Percentiles rank a stretch among this genome's conserved stretches.
Evolutionary conservation across 371 early-diverging fungal genomes (phyloP).

Genomic region (Homolaphlyctis polyrhiza): DNA sequence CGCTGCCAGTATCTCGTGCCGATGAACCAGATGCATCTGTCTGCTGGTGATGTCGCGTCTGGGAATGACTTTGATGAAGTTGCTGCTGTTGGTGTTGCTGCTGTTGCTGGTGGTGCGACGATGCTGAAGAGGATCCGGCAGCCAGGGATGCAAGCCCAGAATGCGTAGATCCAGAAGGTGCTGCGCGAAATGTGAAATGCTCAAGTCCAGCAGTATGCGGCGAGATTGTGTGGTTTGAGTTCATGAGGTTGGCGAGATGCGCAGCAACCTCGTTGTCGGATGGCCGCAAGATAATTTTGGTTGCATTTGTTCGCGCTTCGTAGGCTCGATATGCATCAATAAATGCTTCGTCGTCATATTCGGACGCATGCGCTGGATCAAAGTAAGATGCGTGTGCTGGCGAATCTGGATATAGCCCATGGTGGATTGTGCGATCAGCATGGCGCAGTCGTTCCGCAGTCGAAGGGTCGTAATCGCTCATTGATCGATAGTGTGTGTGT

Average conservation of each 20-base stretch:
- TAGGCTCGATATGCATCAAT: too few species aligned
- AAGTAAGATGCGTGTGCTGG: too few species aligned
- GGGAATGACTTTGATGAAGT: neutral
- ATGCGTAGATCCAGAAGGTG: slow-evolving; percentile 2
- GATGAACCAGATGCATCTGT: neutral
- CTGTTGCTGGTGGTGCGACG: neutral
- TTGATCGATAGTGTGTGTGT: neutral
- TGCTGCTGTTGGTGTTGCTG: neutral
- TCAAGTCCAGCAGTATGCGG: slow-evolving; percentile 70
- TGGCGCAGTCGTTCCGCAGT: too few species aligned
- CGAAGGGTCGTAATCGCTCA: neutral
- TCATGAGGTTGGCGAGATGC: slow-evolving; percentile 73
- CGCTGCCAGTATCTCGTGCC: neutral
- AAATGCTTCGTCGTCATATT: too few species aligned
- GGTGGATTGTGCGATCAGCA: too few species aligned
- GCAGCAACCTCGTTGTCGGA: slow-evolving; percentile 71
- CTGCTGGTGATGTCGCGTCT: neutral
- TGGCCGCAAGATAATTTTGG: slow-evolving; percentile 24
- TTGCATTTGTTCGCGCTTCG: too few species aligned
- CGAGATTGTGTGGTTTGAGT: slow-evolving; percentile 77
- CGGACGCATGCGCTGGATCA: too few species aligned
- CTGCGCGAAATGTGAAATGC: slow-evolving; percentile 71
- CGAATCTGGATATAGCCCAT: too few species aligned
- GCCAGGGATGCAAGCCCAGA: neutral
- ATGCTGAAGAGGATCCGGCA: neutral